These are phyloP conservation scores for Circinella minor DNA, from an alignment of 371 early-diverging fungal genomes.

Conservation along the genomic window DNA sequence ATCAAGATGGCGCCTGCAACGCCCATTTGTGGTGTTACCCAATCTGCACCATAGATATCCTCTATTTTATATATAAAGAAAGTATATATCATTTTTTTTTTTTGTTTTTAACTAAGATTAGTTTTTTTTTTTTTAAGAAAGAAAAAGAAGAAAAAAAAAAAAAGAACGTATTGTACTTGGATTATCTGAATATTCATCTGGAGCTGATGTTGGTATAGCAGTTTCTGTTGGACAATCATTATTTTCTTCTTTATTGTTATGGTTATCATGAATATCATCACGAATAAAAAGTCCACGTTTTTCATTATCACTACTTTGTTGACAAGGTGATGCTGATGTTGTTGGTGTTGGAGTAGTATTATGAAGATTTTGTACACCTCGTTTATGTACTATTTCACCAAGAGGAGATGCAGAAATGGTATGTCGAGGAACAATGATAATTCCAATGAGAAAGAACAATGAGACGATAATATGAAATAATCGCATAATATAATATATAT, in stretches of 20 bases:
- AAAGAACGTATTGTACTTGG: background rate
- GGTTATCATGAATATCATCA: background rate
- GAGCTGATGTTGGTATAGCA: conserved; percentile 6
- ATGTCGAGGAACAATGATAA: background rate
- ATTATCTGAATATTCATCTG: background rate
- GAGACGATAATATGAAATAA: background rate
- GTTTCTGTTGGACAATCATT: conserved; percentile 6
- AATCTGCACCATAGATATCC: conserved; percentile 17
- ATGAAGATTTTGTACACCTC: background rate
- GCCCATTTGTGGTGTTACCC: conserved; percentile 34
- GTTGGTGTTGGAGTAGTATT: background rate
- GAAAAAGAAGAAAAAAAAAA: background rate
- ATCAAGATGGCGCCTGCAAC: conserved; percentile 37
- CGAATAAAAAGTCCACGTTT: conserved; percentile 10
- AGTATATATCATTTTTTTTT: too few relatives aligned
- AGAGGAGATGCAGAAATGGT: background rate
- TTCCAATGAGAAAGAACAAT: background rate
- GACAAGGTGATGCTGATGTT: background rate
- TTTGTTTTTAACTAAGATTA: background rate
- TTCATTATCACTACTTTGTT: background rate
- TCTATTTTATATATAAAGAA: conserved; percentile 8
- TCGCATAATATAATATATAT: background rate
- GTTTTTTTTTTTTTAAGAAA: background rate
- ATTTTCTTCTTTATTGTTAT: background rate
- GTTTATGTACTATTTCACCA: background rate